Conservation (phyloP, 192 early-diverging fungal species). For the Tieghemiomyces parasiticus region DNA sequence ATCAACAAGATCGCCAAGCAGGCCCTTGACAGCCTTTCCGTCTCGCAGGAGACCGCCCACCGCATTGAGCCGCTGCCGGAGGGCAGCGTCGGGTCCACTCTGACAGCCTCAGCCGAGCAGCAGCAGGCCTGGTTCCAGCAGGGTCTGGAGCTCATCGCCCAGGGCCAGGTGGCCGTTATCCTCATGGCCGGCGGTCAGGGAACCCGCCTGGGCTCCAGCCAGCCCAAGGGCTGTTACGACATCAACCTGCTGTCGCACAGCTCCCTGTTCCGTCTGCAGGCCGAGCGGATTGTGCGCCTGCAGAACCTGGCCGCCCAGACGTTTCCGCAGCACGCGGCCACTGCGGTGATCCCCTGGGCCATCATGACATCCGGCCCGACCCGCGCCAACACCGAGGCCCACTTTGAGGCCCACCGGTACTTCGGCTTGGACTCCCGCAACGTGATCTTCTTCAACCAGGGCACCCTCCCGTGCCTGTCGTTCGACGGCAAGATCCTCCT, state of each 20-base stretch:
- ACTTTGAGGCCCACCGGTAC: constrained; percentile 67
- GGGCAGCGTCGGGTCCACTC: constrained; percentile 44
- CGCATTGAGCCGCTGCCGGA: constrained; percentile 61
- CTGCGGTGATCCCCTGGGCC: constrained; percentile 84
- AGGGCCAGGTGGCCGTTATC: constrained; percentile 87
- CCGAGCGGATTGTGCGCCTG: constrained; percentile 75
- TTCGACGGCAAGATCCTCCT: constrained; percentile 88
- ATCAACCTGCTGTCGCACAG: constrained; percentile 79
- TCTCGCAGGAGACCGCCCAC: constrained; percentile 25
- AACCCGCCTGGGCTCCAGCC: constrained; percentile 63
- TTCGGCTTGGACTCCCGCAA: constrained; percentile 80
- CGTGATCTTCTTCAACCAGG: constrained; percentile 94
- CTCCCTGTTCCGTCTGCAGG: constrained; percentile 87
- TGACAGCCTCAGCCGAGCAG: constrained; percentile 26
- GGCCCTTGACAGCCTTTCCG: constrained; percentile 33
- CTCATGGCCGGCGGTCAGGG: constrained; percentile 87
- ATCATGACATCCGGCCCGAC: constrained; percentile 98
- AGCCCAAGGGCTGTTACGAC: constrained; percentile 91
- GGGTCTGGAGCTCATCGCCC: constrained; percentile 65
- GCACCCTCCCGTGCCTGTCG: constrained; percentile 83
- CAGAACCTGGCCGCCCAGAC: constrained; percentile 48
- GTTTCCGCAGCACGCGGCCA: constrained; percentile 20
- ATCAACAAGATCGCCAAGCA: constrained; percentile 71
- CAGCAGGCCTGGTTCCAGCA: constrained; percentile 52
- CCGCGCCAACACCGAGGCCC: constrained; percentile 51